Evolutionary conservation across 106 monocot genomes (phyloP).

Genomic region (Cymbidium sinense): DNA sequence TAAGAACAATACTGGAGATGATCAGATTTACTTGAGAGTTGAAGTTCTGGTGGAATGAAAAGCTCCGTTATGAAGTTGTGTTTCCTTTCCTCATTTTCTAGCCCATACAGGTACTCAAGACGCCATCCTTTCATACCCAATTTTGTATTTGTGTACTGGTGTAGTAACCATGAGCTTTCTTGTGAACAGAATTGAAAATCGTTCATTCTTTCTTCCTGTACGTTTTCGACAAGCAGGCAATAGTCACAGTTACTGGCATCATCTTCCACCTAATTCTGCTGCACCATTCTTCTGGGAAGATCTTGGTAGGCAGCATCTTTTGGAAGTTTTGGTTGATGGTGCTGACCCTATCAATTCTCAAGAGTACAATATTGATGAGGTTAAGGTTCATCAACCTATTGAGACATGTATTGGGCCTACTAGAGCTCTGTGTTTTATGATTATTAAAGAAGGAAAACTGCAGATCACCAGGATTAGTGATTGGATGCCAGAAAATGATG

Average conservation of each 20-base stretch:
- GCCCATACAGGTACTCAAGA: conserved; percentile 70
- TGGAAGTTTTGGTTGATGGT: conserved; percentile 80
- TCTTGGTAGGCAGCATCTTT: conserved; percentile 53
- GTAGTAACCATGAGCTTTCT: not conserved
- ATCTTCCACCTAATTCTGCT: conserved; percentile 84
- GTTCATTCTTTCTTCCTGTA: conserved; percentile 60
- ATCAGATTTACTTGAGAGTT: conserved; percentile 47
- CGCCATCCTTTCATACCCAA: not conserved
- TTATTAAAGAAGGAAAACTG: conserved; percentile 73
- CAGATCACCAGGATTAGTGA: conserved; percentile 63
- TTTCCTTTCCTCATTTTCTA: conserved; percentile 56
- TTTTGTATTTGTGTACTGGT: not conserved
- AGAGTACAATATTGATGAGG: conserved; percentile 68
- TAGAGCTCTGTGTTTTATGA: conserved; percentile 45
- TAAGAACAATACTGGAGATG: conserved; percentile 38
- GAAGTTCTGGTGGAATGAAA: conserved; percentile 70
- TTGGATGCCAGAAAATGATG: conserved; percentile 69
- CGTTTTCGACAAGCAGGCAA: conserved; percentile 81
- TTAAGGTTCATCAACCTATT: conserved; percentile 60
- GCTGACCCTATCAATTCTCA: conserved; percentile 53
- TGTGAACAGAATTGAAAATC: conserved; percentile 83
- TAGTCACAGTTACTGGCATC: conserved; percentile 57
- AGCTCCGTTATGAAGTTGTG: conserved; percentile 73
- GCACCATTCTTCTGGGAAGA: conserved; percentile 91
- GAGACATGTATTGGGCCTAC: conserved; percentile 32